A percentile compares a stretch with the other conserved stretches of the same genome.
These are phyloP conservation scores for Phytophthora pini DNA, from an alignment of 352 stramenopile species.

Conservation along the genomic window DNA sequence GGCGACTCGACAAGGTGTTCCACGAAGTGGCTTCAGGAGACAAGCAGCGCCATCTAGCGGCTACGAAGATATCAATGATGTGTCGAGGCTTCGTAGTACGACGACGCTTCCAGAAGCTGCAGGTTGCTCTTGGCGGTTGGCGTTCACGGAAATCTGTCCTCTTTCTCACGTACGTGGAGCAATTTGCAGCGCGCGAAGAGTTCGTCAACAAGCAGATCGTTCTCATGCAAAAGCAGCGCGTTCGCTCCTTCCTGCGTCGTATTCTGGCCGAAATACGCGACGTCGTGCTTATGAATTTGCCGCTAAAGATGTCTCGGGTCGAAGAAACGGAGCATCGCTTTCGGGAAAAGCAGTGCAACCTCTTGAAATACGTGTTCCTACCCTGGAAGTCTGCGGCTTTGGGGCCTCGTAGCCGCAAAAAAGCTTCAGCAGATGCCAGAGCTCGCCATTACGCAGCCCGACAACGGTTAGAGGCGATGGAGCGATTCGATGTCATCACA, in stretches of 20 bases:
- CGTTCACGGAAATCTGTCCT: conserved; percentile 44
- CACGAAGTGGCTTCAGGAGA: conserved; percentile 77
- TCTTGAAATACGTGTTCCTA: conserved; percentile 44
- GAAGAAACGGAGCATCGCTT: conserved; percentile 69
- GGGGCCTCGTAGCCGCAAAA: conserved; percentile 67
- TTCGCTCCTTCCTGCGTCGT: conserved; percentile 43
- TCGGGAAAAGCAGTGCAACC: conserved; percentile 44
- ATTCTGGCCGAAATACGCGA: conserved; percentile 74
- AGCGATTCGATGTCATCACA: conserved; percentile 75
- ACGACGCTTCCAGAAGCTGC: conserved; percentile 50
- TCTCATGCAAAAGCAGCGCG: conserved; percentile 49
- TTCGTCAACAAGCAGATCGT: conserved; percentile 65
- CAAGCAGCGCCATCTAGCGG: conserved; percentile 74
- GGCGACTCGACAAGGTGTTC: conserved; percentile 77
- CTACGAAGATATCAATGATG: conserved; percentile 69
- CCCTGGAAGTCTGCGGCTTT: conserved; percentile 66
- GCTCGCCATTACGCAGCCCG: conserved; percentile 53
- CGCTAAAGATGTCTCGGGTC: conserved; percentile 50
- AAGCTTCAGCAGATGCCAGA: conserved; percentile 47
- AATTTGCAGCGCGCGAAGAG: conserved; percentile 71
- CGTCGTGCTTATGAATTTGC: conserved; percentile 73
- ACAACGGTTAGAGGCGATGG: conserved; percentile 60
- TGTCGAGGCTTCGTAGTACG: conserved; percentile 59
- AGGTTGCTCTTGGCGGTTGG: conserved; percentile 59
- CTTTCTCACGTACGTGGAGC: conserved; percentile 60